Percentiles rank a stretch among this genome's conserved stretches.
These are phyloP conservation scores for Pythium diclinum DNA, from an alignment of 352 stramenopile genomes.

Conservation along the genomic window DNA sequence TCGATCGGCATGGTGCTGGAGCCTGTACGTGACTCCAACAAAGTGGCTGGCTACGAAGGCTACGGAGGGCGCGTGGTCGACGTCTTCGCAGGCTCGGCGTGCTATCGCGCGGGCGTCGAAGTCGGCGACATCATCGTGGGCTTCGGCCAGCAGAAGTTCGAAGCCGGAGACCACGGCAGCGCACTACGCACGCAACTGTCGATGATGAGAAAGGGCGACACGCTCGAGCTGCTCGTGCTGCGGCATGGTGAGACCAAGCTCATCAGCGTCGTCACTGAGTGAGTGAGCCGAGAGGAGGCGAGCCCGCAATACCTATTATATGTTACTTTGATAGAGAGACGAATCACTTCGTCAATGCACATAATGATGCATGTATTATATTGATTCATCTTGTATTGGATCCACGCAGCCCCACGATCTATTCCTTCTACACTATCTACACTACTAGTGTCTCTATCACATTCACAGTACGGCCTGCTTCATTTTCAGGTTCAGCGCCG, in stretches of 20 bases:
- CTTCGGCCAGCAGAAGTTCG: slow-evolving; percentile 45
- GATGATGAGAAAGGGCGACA: slow-evolving; percentile 51
- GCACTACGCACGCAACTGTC: slow-evolving; percentile 49
- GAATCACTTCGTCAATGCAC: neutral
- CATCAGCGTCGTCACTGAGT: slow-evolving; percentile 49
- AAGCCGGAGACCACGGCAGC: slow-evolving; percentile 48
- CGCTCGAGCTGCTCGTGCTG: slow-evolving; percentile 43
- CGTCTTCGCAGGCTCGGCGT: slow-evolving; percentile 47
- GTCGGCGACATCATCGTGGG: slow-evolving; percentile 52
- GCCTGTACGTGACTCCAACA: slow-evolving; percentile 33
- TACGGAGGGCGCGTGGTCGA: slow-evolving; percentile 45
- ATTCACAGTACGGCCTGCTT: neutral
- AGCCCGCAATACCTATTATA: neutral
- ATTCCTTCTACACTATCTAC: neutral
- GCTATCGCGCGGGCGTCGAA: slow-evolving; percentile 45
- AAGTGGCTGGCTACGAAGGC: slow-evolving; percentile 38
- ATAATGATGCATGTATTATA: neutral
- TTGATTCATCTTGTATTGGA: neutral
- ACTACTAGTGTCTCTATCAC: neutral
- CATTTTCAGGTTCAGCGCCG: neutral
- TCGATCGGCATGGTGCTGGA: slow-evolving; percentile 56
- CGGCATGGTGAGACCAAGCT: slow-evolving; percentile 36
- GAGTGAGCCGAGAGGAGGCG: neutral
- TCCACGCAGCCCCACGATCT: neutral
- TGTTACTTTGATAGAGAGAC: neutral